Evolutionary conservation across 2,329 filamentous ascomycete genomes (phyloP), one percentile per base, ranked within the genome.

Genomic region (Purpureocillium lavendulum): DNA sequence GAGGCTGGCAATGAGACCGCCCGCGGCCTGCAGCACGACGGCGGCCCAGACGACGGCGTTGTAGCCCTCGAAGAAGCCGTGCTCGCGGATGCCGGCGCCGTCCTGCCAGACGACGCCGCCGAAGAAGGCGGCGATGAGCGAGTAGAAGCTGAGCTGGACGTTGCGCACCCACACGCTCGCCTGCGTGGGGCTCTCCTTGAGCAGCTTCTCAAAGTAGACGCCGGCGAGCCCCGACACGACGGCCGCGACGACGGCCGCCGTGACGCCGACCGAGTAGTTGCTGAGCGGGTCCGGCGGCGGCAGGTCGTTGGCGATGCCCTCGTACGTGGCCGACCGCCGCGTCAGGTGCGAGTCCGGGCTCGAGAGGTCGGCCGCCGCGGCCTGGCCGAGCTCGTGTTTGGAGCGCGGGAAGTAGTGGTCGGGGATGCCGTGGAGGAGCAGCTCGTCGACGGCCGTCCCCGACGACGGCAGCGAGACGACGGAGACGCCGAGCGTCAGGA

Each of bases 51-150:
- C 90, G 15, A 90, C 73, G 71, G 78, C 84, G 58, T 94, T 96
- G 64, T 97, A 98, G 3, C 92, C 92, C 41, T 85, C 83, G 51
- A 98, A 97, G 62, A 97, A 94, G 11, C 92, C 92, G 45, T 86
- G 80, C 59, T 83, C 78, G 18, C 82, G 74, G 47, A 98, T 88
- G 31, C 84, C 82, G 44, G 81, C 77, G 18, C 90, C 92, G 49
- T 98, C 92, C 47, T 87, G 85, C 64, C 86, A 85, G 3, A 94
- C 65, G 6, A 97, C 82, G 2, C 90, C 92, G 38, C 94, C 73
- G 41, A 97, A 79, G 1, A 96, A 70, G 1, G 89, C 85, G 0
- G 90, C 87, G 52, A 96, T 90, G 2, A 97, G 70, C 1, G 89
- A 95, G 66, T 95, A 98, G 56, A 96, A 86, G 1, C 88, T 89